phyloP scores from a whole-genome alignment of 345 rosid species.

The Limnanthes douglasii region DNA sequence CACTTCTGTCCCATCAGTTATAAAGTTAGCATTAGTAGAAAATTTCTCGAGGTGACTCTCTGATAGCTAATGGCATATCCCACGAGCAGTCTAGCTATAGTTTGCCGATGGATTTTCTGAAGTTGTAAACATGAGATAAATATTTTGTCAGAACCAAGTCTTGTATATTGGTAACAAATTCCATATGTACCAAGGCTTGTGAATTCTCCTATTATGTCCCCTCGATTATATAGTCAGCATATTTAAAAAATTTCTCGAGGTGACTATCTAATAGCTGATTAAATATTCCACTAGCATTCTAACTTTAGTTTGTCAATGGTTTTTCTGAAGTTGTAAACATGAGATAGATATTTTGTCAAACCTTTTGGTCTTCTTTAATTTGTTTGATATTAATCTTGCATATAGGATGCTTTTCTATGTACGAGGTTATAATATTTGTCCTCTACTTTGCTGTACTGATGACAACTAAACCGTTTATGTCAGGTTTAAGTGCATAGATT shows the following conservation, averaged over 20 bases:
- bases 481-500: slow-evolving; percentile 95
- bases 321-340: not conserved
- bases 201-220: not conserved
- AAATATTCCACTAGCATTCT: no score
- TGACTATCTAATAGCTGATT: no score
- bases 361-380: no score
- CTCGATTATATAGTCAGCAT: not conserved
- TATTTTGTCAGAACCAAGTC: slow-evolving; percentile 88
- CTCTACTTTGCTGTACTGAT: not conserved
- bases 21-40: not conserved
- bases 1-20: not conserved
- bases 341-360: slow-evolving; percentile 2
- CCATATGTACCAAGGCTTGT: not conserved
- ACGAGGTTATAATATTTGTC: no score
- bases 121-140: no score
- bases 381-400: no score
- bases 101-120: no score
- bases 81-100: no score
- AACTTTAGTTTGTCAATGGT: not conserved
- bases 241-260: not conserved
- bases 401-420: no score
- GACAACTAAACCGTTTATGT: slow-evolving; percentile 5
- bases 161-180: slow-evolving; percentile 69
- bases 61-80: no score
- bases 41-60: no score